Evolutionary conservation across 306 rosid species (phyloP).

Genomic region (Fragaria nilgerrensis): DNA sequence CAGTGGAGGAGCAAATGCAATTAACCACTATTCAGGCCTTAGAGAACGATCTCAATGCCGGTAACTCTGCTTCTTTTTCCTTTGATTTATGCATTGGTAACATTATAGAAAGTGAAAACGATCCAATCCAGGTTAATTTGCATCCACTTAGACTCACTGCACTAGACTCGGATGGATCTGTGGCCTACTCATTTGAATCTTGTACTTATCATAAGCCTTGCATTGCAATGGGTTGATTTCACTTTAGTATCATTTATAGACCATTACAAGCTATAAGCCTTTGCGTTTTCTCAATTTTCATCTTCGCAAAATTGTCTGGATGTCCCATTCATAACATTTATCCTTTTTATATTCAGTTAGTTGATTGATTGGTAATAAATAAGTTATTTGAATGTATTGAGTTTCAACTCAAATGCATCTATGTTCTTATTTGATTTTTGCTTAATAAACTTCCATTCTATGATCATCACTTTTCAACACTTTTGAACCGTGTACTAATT

Average conservation of each 20-base stretch:
- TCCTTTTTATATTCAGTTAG: background rate
- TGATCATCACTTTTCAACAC: background rate
- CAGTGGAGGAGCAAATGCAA: slow-evolving; percentile 78
- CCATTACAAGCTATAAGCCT: background rate
- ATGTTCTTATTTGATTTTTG: background rate
- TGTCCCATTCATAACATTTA: background rate
- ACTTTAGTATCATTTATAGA: background rate
- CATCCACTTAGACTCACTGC: background rate
- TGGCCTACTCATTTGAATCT: background rate
- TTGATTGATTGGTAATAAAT: background rate
- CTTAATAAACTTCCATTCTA: background rate
- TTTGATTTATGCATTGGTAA: no score
- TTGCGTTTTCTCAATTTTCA: background rate
- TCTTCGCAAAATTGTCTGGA: background rate
- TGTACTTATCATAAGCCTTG: background rate
- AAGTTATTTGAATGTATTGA: background rate
- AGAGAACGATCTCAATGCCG: slow-evolving; percentile 61
- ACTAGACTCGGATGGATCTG: background rate
- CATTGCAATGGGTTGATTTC: background rate
- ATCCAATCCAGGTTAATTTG: background rate
- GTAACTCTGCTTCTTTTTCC: slow-evolving; percentile 21
- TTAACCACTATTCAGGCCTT: slow-evolving; percentile 53
- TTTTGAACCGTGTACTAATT: background rate
- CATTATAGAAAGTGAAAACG: no score
- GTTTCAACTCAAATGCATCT: background rate